Percentiles rank a stretch among this genome's conserved stretches.
Evolutionary conservation across 257 asterid genomes (phyloP).

Genomic region (Solanum chiquidenum): DNA sequence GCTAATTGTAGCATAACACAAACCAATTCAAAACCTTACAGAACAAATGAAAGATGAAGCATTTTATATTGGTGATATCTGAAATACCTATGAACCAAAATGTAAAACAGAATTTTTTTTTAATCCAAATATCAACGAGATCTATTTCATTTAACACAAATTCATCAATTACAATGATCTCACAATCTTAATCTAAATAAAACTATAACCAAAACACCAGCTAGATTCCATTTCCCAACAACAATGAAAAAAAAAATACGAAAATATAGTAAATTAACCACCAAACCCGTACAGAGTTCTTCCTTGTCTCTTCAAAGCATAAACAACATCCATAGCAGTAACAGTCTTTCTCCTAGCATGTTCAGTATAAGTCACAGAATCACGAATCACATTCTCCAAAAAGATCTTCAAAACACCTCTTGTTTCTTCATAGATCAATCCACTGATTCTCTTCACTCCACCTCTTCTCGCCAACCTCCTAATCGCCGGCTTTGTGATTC

Average conservation of each 20-base stretch:
- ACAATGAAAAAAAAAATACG: neutral
- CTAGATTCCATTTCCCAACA: neutral
- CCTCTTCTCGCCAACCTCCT: slow-evolving; percentile 2
- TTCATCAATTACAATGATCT: neutral
- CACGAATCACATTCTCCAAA: slow-evolving; percentile 5
- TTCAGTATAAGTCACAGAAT: slow-evolving; percentile 4
- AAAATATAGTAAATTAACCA: neutral
- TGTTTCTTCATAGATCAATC: slow-evolving; percentile 1
- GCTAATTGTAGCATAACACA: too few species aligned
- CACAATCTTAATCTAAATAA: neutral
- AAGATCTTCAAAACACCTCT: slow-evolving; percentile 3
- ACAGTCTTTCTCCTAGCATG: slow-evolving; percentile 10
- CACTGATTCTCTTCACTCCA: slow-evolving; percentile 9
- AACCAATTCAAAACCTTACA: too few species aligned
- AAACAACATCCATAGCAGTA: slow-evolving; percentile 7
- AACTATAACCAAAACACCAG: neutral
- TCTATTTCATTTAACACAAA: neutral
- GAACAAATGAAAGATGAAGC: too few species aligned
- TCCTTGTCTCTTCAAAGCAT: slow-evolving; percentile 5
- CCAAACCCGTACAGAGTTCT: slow-evolving; percentile 8
- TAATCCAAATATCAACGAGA: neutral
- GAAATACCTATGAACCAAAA: too few species aligned
- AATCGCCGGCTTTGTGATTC: neutral
- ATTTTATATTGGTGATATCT: too few species aligned
- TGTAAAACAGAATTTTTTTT: too few species aligned